Base-by-base conservation (phyloP, 345 rosid genomes). In the Salix viminalis region DNA sequence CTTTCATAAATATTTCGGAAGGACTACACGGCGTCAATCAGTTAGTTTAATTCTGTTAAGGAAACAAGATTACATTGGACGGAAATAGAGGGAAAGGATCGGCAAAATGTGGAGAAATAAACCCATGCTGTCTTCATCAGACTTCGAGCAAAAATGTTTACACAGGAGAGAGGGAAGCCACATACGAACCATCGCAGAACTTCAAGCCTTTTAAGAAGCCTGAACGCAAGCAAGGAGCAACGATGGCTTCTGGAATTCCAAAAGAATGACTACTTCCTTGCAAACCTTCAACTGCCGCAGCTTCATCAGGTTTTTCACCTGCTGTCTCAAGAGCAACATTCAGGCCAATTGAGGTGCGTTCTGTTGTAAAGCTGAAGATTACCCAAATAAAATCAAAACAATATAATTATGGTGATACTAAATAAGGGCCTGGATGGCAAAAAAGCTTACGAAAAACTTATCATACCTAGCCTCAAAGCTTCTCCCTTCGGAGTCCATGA, bases 401-500 rank as follows among this genome's bases (percentile, higher is more conserved):
- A 15, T 44, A 1, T 62, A 67, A 23, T 13, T 36, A 26, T 61
- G 66, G 21, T 2, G 5, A 37, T 4, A 41, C 44, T 7, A 11
- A 16, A 15, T 16, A 60, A 12, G 18, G 32, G 36, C 30, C 26
- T 30, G 15, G 79, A 30, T 46, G 26, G 23, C 15, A 36, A 52
- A 36, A 52, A 28, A 69, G 36, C 14, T 60, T 39, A 37, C 30
- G 8, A 62, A 62, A 13, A 79, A 64, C 7, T 41, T 65, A 36
- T 19, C 42, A 71, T 79, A 96, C 99, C 98, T 89, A 65, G 94
- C 92, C 75, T 91, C 97, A 79, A 93, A 93, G 84, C 81, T 79
- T 68, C 73, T 86, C 68, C 87, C 95, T 42, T 83, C 86, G 76
- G 93, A 86, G 54, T 81, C 82, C 39, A 92, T 74, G 62, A 81